Evolutionary conservation across 1,284 basidiomycete genomes (phyloP).

Genomic region (Pascua sp.): DNA sequence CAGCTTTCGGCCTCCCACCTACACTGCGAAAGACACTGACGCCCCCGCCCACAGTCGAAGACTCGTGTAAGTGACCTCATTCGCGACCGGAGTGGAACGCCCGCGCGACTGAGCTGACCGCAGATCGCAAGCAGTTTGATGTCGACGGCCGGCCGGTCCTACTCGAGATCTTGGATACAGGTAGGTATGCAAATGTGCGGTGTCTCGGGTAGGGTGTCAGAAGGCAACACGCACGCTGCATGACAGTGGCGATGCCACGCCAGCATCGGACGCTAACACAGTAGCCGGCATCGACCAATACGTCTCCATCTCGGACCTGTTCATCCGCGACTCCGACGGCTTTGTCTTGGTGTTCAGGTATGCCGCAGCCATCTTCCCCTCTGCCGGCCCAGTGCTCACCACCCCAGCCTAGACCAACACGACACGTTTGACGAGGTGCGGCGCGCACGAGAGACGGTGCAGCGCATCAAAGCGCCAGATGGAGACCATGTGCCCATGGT

Average conservation of each 20-base stretch:
- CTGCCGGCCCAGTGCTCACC: too few species aligned
- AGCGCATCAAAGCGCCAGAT: conserved; percentile 27
- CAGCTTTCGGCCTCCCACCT: background rate
- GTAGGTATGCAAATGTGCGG: conserved; percentile 4
- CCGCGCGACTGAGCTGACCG: background rate
- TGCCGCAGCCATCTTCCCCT: too few species aligned
- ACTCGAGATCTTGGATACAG: conserved; percentile 42
- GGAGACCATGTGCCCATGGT: conserved; percentile 27
- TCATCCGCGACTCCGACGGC: conserved; percentile 35
- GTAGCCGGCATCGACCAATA: conserved; percentile 40
- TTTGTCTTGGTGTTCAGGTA: conserved; percentile 42
- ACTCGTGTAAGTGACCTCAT: conserved; percentile 24
- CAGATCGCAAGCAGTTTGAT: conserved; percentile 35
- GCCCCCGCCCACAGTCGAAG: conserved; percentile 26
- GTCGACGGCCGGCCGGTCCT: conserved; percentile 34
- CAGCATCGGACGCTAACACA: background rate
- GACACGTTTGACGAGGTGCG: conserved; percentile 35
- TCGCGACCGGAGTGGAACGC: background rate
- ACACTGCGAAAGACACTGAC: too few species aligned
- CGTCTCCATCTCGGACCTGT: conserved; percentile 30
- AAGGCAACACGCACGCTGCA: too few species aligned
- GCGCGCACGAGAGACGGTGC: conserved; percentile 27
- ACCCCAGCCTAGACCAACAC: conserved; percentile 24
- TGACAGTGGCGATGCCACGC: too few species aligned
- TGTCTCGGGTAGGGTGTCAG: too few species aligned